A percentile compares a stretch with the other conserved stretches of the same genome.
phyloP scores from a whole-genome alignment of 225 moss, liverwort and hornwort species.

The Ulota crispa region DNA sequence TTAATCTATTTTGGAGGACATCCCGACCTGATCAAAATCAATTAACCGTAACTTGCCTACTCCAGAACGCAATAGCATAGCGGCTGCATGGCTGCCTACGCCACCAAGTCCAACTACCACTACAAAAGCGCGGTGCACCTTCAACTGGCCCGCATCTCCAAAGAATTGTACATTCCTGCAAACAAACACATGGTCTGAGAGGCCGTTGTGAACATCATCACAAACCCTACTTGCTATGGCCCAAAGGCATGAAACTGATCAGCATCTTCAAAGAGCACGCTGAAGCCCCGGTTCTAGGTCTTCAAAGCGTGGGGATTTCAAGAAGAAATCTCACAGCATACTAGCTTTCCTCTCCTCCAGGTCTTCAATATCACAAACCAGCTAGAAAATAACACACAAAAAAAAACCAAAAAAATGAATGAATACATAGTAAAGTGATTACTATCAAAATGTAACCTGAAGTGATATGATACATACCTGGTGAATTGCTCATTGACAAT shows the following conservation, averaged over 20 bases:
- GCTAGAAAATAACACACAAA: not conserved
- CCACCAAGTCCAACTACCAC: slow-evolving; percentile 96
- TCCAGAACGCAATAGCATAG: slow-evolving; percentile 95
- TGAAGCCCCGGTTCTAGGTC: not conserved
- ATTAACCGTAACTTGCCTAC: slow-evolving; percentile 90
- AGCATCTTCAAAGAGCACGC: not conserved
- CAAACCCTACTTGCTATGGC: not conserved
- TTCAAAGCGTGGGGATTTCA: not conserved
- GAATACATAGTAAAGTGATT: not conserved
- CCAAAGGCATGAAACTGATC: not conserved
- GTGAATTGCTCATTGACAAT: slow-evolving; percentile 94
- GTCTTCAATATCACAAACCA: not conserved
- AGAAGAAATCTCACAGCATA: not conserved
- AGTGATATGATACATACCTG: slow-evolving; percentile 45
- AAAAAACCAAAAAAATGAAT: not conserved
- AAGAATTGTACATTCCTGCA: slow-evolving; percentile 94
- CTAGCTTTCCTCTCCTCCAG: not conserved
- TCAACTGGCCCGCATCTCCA: slow-evolving; percentile 87
- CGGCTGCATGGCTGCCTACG: slow-evolving; percentile 97
- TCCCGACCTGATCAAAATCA: slow-evolving; percentile 96
- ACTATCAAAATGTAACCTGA: not conserved
- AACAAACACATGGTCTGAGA: not conserved
- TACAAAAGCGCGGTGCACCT: slow-evolving; percentile 88
- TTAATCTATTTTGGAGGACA: slow-evolving; percentile 4
- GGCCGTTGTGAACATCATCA: not conserved